These are phyloP conservation scores for Botrytis fragariae DNA, from an alignment of 2,329 filamentous ascomycete genomes.

Conservation along the genomic window DNA sequence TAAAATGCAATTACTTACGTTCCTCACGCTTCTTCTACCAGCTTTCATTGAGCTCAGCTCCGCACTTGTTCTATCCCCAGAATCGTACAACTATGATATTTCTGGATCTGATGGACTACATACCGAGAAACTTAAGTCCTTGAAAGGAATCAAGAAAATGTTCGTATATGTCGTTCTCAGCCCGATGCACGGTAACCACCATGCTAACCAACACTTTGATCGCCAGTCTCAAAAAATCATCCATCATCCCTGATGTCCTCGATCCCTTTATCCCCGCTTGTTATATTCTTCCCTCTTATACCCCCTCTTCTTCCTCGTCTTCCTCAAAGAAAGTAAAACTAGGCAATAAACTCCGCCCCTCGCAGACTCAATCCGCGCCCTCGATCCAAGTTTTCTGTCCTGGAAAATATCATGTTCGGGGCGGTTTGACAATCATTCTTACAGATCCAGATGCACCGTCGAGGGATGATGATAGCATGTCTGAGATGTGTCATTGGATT, in stretches of 20 bases:
- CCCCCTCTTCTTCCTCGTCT: neutral
- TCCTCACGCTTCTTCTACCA: neutral
- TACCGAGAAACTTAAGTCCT: neutral
- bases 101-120: neutral
- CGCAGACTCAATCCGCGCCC: constrained; percentile 35
- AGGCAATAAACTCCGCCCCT: constrained; percentile 37
- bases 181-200: neutral
- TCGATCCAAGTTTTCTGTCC: constrained; percentile 36
- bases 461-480: constrained; percentile 52
- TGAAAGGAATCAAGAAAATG: neutral
- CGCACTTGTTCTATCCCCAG: neutral
- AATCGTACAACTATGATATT: neutral
- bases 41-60: neutral
- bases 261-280: constrained; percentile 10
- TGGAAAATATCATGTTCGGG: constrained; percentile 21
- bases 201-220: neutral
- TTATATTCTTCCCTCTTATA: constrained; percentile 2
- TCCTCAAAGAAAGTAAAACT: constrained; percentile 11
- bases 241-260: constrained; percentile 4
- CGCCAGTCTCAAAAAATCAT: constrained; percentile 1
- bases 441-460: constrained; percentile 60
- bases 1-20: neutral
- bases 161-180: neutral
- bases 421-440: constrained; percentile 47
- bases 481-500: constrained; percentile 57